Evolutionary conservation across 2,329 filamentous ascomycete species (phyloP).

Genomic region (Beauveria pseudobassiana): DNA sequence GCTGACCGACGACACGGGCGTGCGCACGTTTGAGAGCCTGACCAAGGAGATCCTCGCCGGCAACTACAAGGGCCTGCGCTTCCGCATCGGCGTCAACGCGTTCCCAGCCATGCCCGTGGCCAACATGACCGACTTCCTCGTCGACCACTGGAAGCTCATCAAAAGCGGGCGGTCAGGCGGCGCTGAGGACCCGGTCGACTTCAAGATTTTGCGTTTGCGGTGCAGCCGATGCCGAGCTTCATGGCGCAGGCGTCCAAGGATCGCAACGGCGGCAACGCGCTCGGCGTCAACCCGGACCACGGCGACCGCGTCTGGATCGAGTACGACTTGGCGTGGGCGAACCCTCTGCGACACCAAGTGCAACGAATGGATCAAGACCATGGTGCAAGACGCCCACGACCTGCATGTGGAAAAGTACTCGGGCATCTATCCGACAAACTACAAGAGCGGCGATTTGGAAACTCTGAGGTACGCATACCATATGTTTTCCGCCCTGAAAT

Average conservation of each 20-base stretch:
- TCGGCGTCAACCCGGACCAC: slow-evolving; percentile 18
- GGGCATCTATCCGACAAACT: slow-evolving; percentile 17
- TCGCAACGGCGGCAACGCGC: slow-evolving; percentile 17
- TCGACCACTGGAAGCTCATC: slow-evolving; percentile 13
- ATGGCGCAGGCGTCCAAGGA: slow-evolving; percentile 14
- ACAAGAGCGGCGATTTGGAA: slow-evolving; percentile 15
- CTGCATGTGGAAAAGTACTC: slow-evolving; percentile 14
- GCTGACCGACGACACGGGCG: slow-evolving; percentile 36
- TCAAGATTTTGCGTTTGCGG: slow-evolving; percentile 13
- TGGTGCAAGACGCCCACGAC: slow-evolving; percentile 11
- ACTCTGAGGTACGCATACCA: slow-evolving; percentile 12
- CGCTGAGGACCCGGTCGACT: slow-evolving; percentile 10
- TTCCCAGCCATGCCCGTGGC: slow-evolving; percentile 18
- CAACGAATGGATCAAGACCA: slow-evolving; percentile 9
- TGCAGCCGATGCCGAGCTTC: slow-evolving; percentile 16
- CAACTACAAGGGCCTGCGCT: slow-evolving; percentile 13
- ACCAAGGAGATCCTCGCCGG: slow-evolving; percentile 11
- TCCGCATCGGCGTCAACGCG: slow-evolving; percentile 16
- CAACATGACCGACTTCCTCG: slow-evolving; percentile 16
- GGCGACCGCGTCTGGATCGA: slow-evolving; percentile 25
- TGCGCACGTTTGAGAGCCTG: slow-evolving; percentile 39
- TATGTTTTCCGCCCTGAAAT: no score
- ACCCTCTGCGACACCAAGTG: slow-evolving; percentile 16
- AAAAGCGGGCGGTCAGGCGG: background rate
- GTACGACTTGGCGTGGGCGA: slow-evolving; percentile 23